Base-by-base conservation (phyloP, 208 protist species). In the Acanthamoeba culbertsoni region DNA sequence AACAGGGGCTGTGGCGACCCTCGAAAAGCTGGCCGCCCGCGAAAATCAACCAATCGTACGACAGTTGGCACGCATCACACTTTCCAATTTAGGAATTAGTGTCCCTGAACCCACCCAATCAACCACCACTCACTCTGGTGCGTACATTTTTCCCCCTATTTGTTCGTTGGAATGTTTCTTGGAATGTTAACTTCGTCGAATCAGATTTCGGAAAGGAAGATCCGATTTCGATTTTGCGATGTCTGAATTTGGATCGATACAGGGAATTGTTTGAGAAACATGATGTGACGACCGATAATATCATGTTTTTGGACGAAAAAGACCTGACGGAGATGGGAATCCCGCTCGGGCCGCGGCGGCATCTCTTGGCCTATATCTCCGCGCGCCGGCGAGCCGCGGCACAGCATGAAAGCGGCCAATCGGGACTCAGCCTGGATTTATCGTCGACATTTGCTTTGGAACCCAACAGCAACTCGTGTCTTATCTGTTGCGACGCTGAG, bases 401-500 rank as follows among this genome's bases (percentile, higher is more conserved):
- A 8, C 1, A 2, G 23, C 0, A 0, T 4, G 5, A n/a, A 68
- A 12, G 59, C 23, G 31, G 62, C 23, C 48, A 18, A 55, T 18
- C 8, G 18, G 12, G 48, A 18, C 48, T 42, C 42, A 79, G 23
- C 16, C 6, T 51, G 5, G 33, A 12, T 2, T 0, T 35, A 8
- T 20, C 57, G 57, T 63, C 55, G 16, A 10, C 55, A 14, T 33
- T 28, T 33, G 62, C 33, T n/a, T 55, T 55, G 48, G 59, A 68
- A 68, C 12, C 48, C 48, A 68, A 68, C 59, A 51, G 3, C 40
- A 79, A 79, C 42, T 42, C 68, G 68, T 79, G 68, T n/a, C 35
- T 79, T 18, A 79, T 79, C 35, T 79, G 68, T 42, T 79, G 68
- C 68, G 68, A 79, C 40, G n/a, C 35, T 16, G 68, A 79, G 68